Conservation (phyloP, 2,329 filamentous ascomycete species). For the Epicoccum nigrum region DNA sequence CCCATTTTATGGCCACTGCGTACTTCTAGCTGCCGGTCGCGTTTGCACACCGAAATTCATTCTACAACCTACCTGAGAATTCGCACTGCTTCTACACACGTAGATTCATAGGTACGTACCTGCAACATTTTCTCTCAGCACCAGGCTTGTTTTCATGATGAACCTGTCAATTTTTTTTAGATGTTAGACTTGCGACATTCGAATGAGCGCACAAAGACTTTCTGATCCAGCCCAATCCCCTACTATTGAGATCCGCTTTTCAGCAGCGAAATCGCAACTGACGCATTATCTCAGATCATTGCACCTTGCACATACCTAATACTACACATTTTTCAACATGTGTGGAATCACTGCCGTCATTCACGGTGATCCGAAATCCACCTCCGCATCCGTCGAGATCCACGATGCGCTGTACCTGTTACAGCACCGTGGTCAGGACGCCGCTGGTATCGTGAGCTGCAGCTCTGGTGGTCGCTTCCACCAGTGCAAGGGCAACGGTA, state of each 20-base stretch:
- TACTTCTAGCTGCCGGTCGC: constrained; percentile 22
- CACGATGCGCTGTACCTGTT: constrained; percentile 51
- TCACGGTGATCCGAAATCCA: constrained; percentile 50
- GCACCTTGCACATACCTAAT: constrained; percentile 2
- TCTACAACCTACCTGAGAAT: constrained; percentile 12
- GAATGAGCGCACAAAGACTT: constrained; percentile 47
- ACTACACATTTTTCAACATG: constrained; percentile 45
- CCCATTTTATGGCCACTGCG: constrained; percentile 14
- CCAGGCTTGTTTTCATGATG: constrained; percentile 33
- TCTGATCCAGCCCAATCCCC: constrained; percentile 34
- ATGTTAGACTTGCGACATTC: constrained; percentile 51
- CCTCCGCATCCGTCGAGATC: constrained; percentile 51
- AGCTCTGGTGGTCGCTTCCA: constrained; percentile 79
- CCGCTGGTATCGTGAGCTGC: constrained; percentile 80
- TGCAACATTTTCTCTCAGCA: neutral
- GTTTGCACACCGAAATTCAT: constrained; percentile 12
- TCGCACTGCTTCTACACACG: neutral
- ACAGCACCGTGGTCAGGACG: constrained; percentile 79
- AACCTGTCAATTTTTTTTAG: constrained; percentile 44
- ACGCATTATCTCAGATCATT: constrained; percentile 26
- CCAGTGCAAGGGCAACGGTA: constrained; percentile 88
- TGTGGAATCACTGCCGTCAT: constrained; percentile 60
- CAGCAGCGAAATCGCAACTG: constrained; percentile 26
- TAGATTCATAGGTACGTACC: constrained; percentile 20
- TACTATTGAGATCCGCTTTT: constrained; percentile 24